phyloP scores from a whole-genome alignment of 306 rosid species.

The Quercus glauca region DNA sequence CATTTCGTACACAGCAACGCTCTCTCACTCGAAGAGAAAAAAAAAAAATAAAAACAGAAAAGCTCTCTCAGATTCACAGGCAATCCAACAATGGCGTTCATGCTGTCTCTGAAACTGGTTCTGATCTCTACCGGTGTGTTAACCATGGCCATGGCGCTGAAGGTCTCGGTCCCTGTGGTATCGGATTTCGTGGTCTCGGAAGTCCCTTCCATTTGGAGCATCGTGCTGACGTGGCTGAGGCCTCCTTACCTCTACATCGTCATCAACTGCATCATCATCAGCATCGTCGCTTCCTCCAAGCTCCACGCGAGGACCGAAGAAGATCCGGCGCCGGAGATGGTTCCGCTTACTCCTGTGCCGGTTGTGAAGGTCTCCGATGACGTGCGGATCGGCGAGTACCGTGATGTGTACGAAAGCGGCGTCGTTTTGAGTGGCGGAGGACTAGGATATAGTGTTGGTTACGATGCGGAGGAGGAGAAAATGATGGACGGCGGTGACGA shows the following conservation, averaged over 20 bases:
- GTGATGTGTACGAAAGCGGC: neutral
- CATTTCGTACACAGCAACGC: neutral
- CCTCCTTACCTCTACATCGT: slow-evolving; percentile 85
- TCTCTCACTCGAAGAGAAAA: neutral
- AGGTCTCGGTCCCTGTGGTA: slow-evolving; percentile 55
- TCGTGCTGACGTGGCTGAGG: slow-evolving; percentile 48
- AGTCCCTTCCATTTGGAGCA: slow-evolving; percentile 60
- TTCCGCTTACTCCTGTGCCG: neutral
- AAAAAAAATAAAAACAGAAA: neutral
- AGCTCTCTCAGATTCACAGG: neutral
- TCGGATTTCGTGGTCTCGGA: slow-evolving; percentile 48
- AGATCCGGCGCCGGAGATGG: neutral
- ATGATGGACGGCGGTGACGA: neutral
- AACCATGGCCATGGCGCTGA: slow-evolving; percentile 60
- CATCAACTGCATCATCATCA: slow-evolving; percentile 77
- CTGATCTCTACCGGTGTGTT: slow-evolving; percentile 59
- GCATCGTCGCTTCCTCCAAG: slow-evolving; percentile 75
- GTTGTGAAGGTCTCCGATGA: neutral
- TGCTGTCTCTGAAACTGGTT: slow-evolving; percentile 38
- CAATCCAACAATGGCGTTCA: slow-evolving; percentile 25
- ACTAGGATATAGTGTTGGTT: neutral
- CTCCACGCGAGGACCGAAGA: slow-evolving; percentile 22
- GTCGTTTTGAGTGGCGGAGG: neutral
- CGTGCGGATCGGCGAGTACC: neutral
- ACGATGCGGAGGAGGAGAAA: slow-evolving; percentile 9